Percentiles rank a stretch among this genome's conserved stretches.
Conservation (phyloP, 108 stramenopile genomes). For the Cylindrotheca fusiformis region DNA sequence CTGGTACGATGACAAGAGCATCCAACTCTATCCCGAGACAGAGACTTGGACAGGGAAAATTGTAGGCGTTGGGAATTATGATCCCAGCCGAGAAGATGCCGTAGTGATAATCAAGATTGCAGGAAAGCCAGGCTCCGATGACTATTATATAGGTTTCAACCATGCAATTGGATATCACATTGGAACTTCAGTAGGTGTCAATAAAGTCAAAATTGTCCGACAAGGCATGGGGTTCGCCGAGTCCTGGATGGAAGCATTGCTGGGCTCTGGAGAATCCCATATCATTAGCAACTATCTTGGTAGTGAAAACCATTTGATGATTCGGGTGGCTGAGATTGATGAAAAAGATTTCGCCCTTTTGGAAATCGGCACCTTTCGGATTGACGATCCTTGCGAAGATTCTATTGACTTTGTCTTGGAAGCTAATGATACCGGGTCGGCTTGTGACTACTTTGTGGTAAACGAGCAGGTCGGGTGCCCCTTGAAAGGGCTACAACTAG, state of each 20-base stretch:
- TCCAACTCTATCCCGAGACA: slow-evolving; percentile 11
- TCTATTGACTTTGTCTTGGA: background rate
- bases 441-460: background rate
- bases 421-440: background rate
- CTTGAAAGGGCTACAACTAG: background rate
- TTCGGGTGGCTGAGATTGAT: background rate
- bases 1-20: slow-evolving; percentile 40
- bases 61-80: slow-evolving; percentile 8
- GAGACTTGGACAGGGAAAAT: background rate
- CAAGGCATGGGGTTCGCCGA: background rate
- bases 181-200: background rate
- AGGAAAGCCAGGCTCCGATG: background rate
- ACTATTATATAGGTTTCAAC: slow-evolving; percentile 45
- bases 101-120: background rate
- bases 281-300: background rate
- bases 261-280: background rate
- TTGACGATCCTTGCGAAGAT: background rate
- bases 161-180: slow-evolving; percentile 1
- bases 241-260: background rate
- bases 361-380: background rate
- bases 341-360: background rate
- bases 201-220: background rate
- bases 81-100: background rate
- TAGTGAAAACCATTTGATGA: background rate
- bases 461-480: background rate